These are phyloP conservation scores for Lasiosphaeris hirsuta DNA, from an alignment of 495 filamentous ascomycete species.

Conservation along the genomic window DNA sequence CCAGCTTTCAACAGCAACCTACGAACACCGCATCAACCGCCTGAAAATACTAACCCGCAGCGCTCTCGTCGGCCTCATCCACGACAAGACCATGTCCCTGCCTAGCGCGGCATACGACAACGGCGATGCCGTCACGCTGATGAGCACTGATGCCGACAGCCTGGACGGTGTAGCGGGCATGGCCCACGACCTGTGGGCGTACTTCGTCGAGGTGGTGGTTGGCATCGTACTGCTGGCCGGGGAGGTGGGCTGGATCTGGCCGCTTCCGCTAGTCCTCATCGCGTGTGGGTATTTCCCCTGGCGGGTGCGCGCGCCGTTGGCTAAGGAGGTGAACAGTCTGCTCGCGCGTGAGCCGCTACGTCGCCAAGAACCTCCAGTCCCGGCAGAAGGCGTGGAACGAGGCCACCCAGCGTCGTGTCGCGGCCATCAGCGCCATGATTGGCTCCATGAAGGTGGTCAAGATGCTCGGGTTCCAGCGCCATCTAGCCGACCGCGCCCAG, in stretches of 20 bases:
- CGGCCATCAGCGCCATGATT: constrained; percentile 50
- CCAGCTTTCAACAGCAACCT: constrained; percentile 49
- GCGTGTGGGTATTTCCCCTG: constrained; percentile 35
- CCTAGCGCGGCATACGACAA: constrained; percentile 39
- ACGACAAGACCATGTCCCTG: constrained; percentile 47
- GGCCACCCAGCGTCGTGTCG: constrained; percentile 53
- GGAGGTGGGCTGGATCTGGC: constrained; percentile 54
- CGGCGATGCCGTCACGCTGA: constrained; percentile 56
- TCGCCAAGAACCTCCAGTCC: constrained; percentile 44
- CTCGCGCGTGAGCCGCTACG: constrained; percentile 41
- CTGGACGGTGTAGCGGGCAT: constrained; percentile 31
- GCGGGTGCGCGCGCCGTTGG: not conserved
- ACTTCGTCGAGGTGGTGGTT: constrained; percentile 54
- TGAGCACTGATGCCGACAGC: constrained; percentile 47
- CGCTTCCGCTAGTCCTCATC: constrained; percentile 55
- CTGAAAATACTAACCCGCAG: constrained; percentile 58
- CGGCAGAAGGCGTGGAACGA: constrained; percentile 49
- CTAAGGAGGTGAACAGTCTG: constrained; percentile 26
- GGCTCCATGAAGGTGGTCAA: constrained; percentile 59
- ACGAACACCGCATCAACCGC: constrained; percentile 56
- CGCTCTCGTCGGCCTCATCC: constrained; percentile 57
- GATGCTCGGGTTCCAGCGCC: constrained; percentile 53
- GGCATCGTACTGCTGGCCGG: constrained; percentile 56
- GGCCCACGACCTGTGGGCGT: constrained; percentile 48
- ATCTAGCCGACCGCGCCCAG: not conserved